A percentile compares a stretch with the other conserved stretches of the same genome.
Conservation (phyloP, 371 early-diverging fungal species). For the Capniomyces stellatus region DNA sequence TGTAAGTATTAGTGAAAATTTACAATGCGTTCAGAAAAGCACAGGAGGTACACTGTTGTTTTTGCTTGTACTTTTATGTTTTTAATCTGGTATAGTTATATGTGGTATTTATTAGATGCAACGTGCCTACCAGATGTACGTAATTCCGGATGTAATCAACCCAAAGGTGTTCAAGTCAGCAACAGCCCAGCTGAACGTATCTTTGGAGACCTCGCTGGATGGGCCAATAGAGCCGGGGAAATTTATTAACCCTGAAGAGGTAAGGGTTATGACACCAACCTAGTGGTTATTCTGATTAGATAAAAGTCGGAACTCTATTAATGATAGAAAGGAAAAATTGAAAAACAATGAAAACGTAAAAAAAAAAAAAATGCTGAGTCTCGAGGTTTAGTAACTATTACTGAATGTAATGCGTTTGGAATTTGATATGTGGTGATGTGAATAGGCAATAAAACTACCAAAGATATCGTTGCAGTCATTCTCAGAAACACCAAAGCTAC, state of each 20-base stretch:
- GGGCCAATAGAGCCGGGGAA: slow-evolving; percentile 37
- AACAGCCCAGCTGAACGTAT: slow-evolving; percentile 14
- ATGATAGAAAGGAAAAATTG: background rate
- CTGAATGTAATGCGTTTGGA: too few species aligned
- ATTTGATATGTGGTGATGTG: too few species aligned
- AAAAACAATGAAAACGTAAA: too few species aligned
- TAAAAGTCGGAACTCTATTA: background rate
- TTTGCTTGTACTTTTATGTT: too few species aligned
- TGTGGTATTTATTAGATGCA: too few species aligned
- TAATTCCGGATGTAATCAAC: slow-evolving; percentile 54
- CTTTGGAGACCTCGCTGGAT: background rate
- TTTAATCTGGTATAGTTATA: too few species aligned
- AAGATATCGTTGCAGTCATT: slow-evolving; percentile 38
- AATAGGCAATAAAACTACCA: slow-evolving; percentile 35
- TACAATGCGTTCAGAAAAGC: too few species aligned
- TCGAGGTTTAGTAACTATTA: too few species aligned
- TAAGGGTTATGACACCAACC: slow-evolving; percentile 11
- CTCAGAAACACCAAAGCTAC: slow-evolving; percentile 43
- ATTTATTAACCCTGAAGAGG: slow-evolving; percentile 31
- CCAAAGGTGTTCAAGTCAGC: slow-evolving; percentile 22
- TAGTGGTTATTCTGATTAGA: background rate
- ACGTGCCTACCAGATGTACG: slow-evolving; percentile 58
- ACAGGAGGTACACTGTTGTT: too few species aligned
- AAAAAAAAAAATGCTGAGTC: too few species aligned
- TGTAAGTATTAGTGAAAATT: slow-evolving; percentile 10